Base-by-base conservation (phyloP, 2,329 filamentous ascomycete species). In the Cladosporium sp. region DNA sequence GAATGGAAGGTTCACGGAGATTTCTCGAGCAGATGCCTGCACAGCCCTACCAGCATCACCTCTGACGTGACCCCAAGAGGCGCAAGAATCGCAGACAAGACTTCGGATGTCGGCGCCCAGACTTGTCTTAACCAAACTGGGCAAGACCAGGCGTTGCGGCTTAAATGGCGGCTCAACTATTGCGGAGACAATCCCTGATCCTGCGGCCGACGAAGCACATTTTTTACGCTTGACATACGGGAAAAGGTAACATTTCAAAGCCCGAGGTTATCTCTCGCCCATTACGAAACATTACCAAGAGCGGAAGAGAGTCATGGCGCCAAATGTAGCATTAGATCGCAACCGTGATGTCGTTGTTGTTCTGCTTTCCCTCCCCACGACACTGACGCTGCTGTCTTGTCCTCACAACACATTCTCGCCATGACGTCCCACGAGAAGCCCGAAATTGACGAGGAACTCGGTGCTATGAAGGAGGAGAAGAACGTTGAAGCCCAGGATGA, bases 401-500 rank as follows among this genome's bases (percentile, higher is more conserved):
- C 34, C 17, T 44, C 25, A 35, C n/a, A 17, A 24, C 7, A 34
- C 28, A 9, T 25, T n/a, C 15, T 20, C n/a, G 45, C 25, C 37
- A 54, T 54, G 51, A 32, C 39, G 25, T 34, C 37, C 13, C 25
- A 54, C 39, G 51, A 54, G 19, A 54, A 54, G 12, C 48, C 48
- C 13, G 42, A 45, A 45, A 35, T 45, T 15, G 51, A 54, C 39
- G 51, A 54, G 13, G 51, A 54, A 28, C 25, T 25, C 2, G 51
- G 37, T 17, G 64, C 39, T 61, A 13, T 54, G 10, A 20, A 35
- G 2, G 39, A 39, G 19, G 39, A 54, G 24, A 54, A 45, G 17
- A 35, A 44, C 20, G 63, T 60, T 19, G 58, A 61, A 32, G 56
- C 62, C 8, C 57, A 62, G 42, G 59, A 63, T 58, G 61, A 57